A percentile compares a stretch with the other conserved stretches of the same genome.
phyloP scores from a whole-genome alignment of 768 basidiomycete species.

The Mycena chlorophos region DNA sequence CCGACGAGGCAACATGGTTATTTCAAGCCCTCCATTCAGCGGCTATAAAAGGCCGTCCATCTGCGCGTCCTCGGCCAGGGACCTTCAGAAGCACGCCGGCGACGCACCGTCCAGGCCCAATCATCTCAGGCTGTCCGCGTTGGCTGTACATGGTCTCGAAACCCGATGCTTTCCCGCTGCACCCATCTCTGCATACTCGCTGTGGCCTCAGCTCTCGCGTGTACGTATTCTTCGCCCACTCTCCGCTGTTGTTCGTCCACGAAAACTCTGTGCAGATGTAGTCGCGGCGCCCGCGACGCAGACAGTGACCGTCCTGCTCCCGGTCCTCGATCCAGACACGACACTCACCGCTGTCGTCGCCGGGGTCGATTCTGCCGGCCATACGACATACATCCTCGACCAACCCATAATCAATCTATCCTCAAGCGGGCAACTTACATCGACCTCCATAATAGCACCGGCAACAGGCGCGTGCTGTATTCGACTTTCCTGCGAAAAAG shows the following conservation, averaged over 20 bases:
- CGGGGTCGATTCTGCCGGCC: conserved; percentile 11
- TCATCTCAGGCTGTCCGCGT: no score
- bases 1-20: no score
- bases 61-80: no score
- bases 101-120: no score
- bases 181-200: neutral
- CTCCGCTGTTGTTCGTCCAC: neutral
- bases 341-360: conserved; percentile 1
- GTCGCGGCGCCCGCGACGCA: neutral
- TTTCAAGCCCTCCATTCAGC: no score
- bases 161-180: no score
- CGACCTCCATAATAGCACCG: conserved; percentile 1
- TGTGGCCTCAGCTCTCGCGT: no score
- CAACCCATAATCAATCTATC: neutral
- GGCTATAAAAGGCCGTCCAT: no score
- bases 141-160: no score
- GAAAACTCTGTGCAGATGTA: neutral
- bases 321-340: neutral
- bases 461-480: neutral
- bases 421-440: neutral
- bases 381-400: conserved; percentile 7
- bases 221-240: neutral
- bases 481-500: neutral
- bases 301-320: neutral
- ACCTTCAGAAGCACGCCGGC: no score